Evolutionary conservation across 192 early-diverging fungal species (phyloP).

Genomic region (Backusella tarrabulga): DNA sequence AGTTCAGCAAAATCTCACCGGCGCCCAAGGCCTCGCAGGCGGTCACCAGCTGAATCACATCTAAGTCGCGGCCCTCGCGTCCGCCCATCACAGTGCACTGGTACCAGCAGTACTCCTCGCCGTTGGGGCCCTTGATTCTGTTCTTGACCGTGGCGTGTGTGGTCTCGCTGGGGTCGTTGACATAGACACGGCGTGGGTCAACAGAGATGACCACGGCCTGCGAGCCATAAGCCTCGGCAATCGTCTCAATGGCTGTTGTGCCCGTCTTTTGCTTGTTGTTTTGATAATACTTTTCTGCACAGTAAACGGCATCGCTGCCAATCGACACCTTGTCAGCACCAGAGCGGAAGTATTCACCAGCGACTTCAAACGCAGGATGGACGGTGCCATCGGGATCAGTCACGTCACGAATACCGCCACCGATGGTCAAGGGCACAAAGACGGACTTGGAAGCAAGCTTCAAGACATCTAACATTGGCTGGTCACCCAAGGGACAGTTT

Average conservation of each 20-base stretch:
- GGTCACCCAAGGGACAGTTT: slow-evolving; percentile 83
- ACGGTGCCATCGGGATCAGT: slow-evolving; percentile 78
- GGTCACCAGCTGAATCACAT: slow-evolving; percentile 88
- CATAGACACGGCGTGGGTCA: slow-evolving; percentile 94
- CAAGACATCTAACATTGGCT: slow-evolving; percentile 96
- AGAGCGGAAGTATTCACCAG: slow-evolving; percentile 96
- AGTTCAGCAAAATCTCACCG: slow-evolving; percentile 97
- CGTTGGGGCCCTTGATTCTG: slow-evolving; percentile 78
- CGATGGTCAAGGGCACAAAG: slow-evolving; percentile 99
- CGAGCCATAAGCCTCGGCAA: slow-evolving; percentile 90
- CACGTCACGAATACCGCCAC: slow-evolving; percentile 96
- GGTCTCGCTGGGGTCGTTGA: slow-evolving; percentile 68
- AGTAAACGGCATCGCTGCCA: slow-evolving; percentile 99
- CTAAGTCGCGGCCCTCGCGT: slow-evolving; percentile 90
- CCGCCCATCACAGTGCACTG: slow-evolving; percentile 99
- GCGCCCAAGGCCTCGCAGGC: slow-evolving; percentile 91
- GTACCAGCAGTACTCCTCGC: slow-evolving; percentile 97
- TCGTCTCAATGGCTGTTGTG: slow-evolving; percentile 90
- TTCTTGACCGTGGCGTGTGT: slow-evolving; percentile 77
- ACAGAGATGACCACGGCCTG: slow-evolving; percentile 99
- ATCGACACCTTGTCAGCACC: slow-evolving; percentile 99
- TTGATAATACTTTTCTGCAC: slow-evolving; percentile 80
- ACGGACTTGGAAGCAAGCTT: slow-evolving; percentile 82
- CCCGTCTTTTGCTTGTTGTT: slow-evolving; percentile 58
- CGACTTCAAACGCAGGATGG: slow-evolving; percentile 93